Conservation (phyloP, 306 rosid genomes). For the Vigna angularis region DNA sequence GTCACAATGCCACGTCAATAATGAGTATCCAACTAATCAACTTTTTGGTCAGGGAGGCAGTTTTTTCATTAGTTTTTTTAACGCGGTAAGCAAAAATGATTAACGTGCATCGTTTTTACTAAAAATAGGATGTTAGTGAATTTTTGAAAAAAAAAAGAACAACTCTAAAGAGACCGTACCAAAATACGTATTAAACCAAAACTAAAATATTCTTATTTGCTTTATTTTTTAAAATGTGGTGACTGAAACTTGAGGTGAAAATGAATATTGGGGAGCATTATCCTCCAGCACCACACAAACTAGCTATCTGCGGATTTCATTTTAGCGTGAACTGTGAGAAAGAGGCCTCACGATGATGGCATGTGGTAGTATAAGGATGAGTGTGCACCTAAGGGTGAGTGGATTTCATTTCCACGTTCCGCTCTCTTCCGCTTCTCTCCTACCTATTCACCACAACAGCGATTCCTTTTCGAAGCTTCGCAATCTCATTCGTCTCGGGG, state of each 20-base stretch:
- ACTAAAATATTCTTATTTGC: too few relatives aligned
- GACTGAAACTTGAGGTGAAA: not conserved
- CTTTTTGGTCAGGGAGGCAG: too few relatives aligned
- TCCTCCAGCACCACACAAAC: not conserved
- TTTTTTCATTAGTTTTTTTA: too few relatives aligned
- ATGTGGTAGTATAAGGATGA: constrained; percentile 39
- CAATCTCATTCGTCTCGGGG: constrained; percentile 29
- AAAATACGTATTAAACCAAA: too few relatives aligned
- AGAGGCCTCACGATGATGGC: constrained; percentile 64
- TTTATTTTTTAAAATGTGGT: not conserved
- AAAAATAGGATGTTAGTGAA: too few relatives aligned
- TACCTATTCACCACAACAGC: constrained; percentile 9
- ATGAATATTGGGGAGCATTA: not conserved
- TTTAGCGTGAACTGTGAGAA: not conserved
- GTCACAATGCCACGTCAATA: too few relatives aligned
- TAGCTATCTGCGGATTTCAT: not conserved
- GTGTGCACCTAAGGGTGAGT: constrained; percentile 29
- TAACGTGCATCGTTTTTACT: too few relatives aligned
- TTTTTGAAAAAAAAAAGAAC: too few relatives aligned
- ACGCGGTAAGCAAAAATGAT: too few relatives aligned
- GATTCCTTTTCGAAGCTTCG: constrained; percentile 21
- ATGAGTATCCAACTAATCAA: too few relatives aligned
- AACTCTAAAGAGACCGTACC: too few relatives aligned
- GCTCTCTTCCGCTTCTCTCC: constrained; percentile 37
- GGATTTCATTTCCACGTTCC: constrained; percentile 41